These are phyloP conservation scores for Fistulinella prunicolor DNA, from an alignment of 768 basidiomycete genomes.

Conservation along the genomic window DNA sequence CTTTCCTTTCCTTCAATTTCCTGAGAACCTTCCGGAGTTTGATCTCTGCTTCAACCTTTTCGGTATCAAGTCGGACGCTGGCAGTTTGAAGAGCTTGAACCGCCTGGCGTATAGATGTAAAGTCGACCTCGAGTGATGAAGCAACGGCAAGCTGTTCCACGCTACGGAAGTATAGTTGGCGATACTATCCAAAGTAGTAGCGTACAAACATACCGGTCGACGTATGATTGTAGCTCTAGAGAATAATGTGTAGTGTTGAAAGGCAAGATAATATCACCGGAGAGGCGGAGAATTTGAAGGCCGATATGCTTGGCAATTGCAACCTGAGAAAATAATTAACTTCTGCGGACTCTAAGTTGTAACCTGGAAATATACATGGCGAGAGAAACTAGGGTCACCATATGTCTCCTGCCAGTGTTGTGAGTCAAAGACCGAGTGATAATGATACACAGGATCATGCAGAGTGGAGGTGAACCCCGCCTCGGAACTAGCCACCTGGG, in stretches of 20 bases:
- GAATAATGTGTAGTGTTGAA: conserved; percentile 78
- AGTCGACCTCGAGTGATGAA: conserved; percentile 46
- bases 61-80: conserved; percentile 54
- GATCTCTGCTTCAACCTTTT: conserved; percentile 54
- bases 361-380: conserved; percentile 49
- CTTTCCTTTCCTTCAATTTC: conserved; percentile 31
- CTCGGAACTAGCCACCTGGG: conserved; percentile 35
- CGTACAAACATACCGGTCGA: conserved; percentile 46
- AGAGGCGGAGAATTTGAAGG: conserved; percentile 56
- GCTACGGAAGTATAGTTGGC: conserved; percentile 14
- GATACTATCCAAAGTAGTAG: conserved; percentile 24
- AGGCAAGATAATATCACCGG: conserved; percentile 64
- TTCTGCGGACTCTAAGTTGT: neutral
- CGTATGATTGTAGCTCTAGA: conserved; percentile 59
- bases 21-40: conserved; percentile 46
- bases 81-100: conserved; percentile 49
- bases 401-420: conserved; percentile 71
- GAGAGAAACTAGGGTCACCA: conserved; percentile 72
- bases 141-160: conserved; percentile 27
- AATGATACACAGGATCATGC: conserved; percentile 69
- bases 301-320: conserved; percentile 69
- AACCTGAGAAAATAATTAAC: conserved; percentile 37
- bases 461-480: conserved; percentile 32
- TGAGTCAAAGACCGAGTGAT: conserved; percentile 72
- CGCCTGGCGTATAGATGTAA: conserved; percentile 43